Conservation (phyloP, 805 yeast species). For the Zygotorulaspora danielsina region DNA sequence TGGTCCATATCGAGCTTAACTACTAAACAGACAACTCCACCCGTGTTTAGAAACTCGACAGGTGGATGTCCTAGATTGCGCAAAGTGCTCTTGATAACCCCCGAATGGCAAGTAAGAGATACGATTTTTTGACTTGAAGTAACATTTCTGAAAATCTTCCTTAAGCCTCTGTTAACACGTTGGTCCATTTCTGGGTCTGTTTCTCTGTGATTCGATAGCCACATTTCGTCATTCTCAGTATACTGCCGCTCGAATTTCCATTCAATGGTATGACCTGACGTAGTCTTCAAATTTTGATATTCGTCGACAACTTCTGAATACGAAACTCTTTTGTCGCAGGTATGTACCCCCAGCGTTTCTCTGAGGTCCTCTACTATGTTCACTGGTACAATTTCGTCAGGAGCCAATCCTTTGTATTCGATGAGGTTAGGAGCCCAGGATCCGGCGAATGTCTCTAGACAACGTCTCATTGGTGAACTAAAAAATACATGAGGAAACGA, state of each 20-base stretch:
- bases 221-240: constrained; percentile 49
- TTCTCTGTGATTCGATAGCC: constrained; percentile 46
- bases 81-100: constrained; percentile 50
- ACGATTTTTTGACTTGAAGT: constrained; percentile 32
- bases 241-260: constrained; percentile 44
- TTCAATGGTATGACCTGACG: constrained; percentile 36
- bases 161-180: constrained; percentile 38
- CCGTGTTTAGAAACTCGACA: constrained; percentile 53
- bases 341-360: constrained; percentile 57
- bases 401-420: constrained; percentile 21
- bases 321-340: constrained; percentile 52
- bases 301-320: constrained; percentile 20
- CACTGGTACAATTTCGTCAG: constrained; percentile 12
- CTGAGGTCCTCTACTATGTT: constrained; percentile 46
- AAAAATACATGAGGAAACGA: constrained; percentile 55
- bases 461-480: constrained; percentile 61
- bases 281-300: constrained; percentile 17
- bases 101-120: constrained; percentile 57
- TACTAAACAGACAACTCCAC: constrained; percentile 60
- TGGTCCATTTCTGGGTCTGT: constrained; percentile 45
- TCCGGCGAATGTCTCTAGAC: constrained; percentile 50
- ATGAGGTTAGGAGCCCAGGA: constrained; percentile 53
- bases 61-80: constrained; percentile 51
- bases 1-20: constrained; percentile 34
- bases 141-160: constrained; percentile 41